These are phyloP conservation scores for Nakaseomyces sp. DNA, from an alignment of 1,139 yeast species.

Conservation along the genomic window DNA sequence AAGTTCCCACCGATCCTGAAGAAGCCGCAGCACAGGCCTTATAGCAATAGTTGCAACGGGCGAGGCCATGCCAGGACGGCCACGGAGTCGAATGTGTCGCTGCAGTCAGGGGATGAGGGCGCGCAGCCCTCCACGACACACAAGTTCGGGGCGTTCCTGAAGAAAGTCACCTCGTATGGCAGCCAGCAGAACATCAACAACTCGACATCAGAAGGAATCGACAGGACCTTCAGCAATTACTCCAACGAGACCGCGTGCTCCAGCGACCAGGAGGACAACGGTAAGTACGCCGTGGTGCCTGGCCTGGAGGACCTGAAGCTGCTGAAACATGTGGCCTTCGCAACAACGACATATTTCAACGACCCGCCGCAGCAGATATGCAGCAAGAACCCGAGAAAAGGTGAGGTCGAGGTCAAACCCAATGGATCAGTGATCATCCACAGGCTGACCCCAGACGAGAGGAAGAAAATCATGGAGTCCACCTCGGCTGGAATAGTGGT, in stretches of 20 bases:
- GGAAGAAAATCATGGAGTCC: slow-evolving; percentile 42
- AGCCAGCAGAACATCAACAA: slow-evolving; percentile 6
- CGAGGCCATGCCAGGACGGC: too few species aligned
- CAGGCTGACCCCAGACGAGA: slow-evolving; percentile 56
- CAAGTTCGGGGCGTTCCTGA: slow-evolving; percentile 29
- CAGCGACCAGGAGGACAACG: slow-evolving; percentile 7
- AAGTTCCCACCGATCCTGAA: slow-evolving; percentile 41
- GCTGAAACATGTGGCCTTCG: slow-evolving; percentile 63
- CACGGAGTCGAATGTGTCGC: slow-evolving; percentile 3
- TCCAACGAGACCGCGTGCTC: slow-evolving; percentile 7
- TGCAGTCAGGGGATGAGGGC: background rate
- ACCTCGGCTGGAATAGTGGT: slow-evolving; percentile 69
- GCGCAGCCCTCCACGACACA: slow-evolving; percentile 17
- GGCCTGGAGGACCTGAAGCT: slow-evolving; percentile 38
- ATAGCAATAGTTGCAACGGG: slow-evolving; percentile 18
- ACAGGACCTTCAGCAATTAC: slow-evolving; percentile 8
- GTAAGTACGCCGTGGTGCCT: slow-evolving; percentile 29
- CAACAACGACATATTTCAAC: slow-evolving; percentile 59
- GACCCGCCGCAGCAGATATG: slow-evolving; percentile 71
- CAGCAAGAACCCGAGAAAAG: slow-evolving; percentile 54
- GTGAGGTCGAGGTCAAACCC: slow-evolving; percentile 57
- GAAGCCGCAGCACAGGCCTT: slow-evolving; percentile 26
- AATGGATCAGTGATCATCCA: slow-evolving; percentile 55
- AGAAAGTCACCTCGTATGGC: slow-evolving; percentile 28
- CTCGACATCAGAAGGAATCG: slow-evolving; percentile 5